Percentiles rank a stretch among this genome's conserved stretches.
Evolutionary conservation across 2,329 filamentous ascomycete species (phyloP).

Genomic region (Sclerotinia trifoliorum): DNA sequence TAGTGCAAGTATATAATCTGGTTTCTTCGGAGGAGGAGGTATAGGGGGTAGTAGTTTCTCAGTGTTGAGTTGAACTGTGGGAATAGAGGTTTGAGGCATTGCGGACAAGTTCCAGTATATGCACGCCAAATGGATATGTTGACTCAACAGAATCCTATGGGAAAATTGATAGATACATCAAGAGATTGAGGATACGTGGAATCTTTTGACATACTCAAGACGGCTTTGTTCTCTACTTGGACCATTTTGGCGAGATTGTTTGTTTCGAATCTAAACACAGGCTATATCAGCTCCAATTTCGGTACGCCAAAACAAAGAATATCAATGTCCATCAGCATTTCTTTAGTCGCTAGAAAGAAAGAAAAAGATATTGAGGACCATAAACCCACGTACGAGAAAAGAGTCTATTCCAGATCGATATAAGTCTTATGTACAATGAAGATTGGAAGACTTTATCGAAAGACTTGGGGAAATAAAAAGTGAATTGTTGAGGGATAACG

Average conservation of each 20-base stretch:
- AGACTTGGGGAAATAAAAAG: background rate
- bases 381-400: constrained; percentile 10
- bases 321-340: background rate
- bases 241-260: constrained; percentile 49
- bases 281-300: constrained; percentile 27
- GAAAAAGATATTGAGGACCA: background rate
- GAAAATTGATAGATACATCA: background rate
- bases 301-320: constrained; percentile 23
- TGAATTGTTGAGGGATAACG: constrained; percentile 22
- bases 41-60: constrained; percentile 19
- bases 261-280: constrained; percentile 20
- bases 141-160: background rate
- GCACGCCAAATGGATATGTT: constrained; percentile 13
- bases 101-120: background rate
- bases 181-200: constrained; percentile 37
- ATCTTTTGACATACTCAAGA: constrained; percentile 54
- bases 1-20: constrained; percentile 45
- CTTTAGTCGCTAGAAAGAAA: background rate
- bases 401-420: background rate
- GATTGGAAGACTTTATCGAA: constrained; percentile 2
- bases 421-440: constrained; percentile 8
- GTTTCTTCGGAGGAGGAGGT: constrained; percentile 9
- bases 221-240: constrained; percentile 64
- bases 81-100: constrained; percentile 20
- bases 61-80: constrained; percentile 21